Base-by-base conservation (phyloP, 2,329 filamentous ascomycete species). In the Colletotrichum somersetense region DNA sequence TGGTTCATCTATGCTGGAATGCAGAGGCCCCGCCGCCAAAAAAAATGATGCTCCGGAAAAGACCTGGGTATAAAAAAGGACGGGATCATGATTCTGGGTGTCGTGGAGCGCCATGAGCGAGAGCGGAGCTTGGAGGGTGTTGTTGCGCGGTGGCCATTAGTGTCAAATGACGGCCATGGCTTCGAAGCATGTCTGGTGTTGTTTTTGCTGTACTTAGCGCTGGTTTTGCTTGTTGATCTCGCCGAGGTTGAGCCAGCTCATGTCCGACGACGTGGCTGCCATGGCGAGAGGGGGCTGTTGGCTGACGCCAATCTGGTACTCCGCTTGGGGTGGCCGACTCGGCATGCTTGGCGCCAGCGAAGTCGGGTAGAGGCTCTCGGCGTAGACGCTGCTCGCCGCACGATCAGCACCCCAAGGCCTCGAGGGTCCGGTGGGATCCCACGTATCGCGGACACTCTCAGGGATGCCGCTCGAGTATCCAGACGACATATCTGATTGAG, bases 231-330 rank as follows among this genome's bases (percentile, higher is more conserved):
- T 72, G 50, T 67, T 62, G 67, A 72, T 78, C 48, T 88, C 87
- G 58, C 90, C 91, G 23, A 95, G 85, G 77, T 95, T 94, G 74
- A 95, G 82, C 93, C 93, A 95, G 81, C 91, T 93, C 91, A 95
- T 93, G 79, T 95, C 93, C 62, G 86, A 87, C 16, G 87, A 86
- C 8, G 83, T 84, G 35, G 85, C 79, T 59, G 87, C 84, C 80
- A 83, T 85, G 30, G 83, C 80, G 40, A 89, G 82, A 75, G 87
- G 87, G 23, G 86, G 86, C 75, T 88, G 86, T 63, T 80, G 81
- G 77, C 83, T 87, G 69, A 86, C 78, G 55, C 80, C 83, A n/a
- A 77, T 78, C 8, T 77, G 76, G 66, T 67, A 72, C 50, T 79
- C 48, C 14, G n/a, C 42, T 18, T 63, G 61, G 76, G 23, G 79